Conservation (phyloP, 2,329 filamentous ascomycete species). For the Scedosporium apiospermum region DNA sequence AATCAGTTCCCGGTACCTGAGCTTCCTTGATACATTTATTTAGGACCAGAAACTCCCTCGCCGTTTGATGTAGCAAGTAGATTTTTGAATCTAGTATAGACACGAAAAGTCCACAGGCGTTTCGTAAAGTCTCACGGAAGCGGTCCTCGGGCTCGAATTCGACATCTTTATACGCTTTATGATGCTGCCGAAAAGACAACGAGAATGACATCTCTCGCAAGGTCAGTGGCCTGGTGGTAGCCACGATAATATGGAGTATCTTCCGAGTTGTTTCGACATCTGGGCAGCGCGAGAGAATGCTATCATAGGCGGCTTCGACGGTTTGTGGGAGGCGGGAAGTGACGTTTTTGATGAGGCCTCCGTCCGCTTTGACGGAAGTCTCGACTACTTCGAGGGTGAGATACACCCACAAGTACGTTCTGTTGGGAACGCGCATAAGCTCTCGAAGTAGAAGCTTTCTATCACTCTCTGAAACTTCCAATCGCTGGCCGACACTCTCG, state of each 20-base stretch:
- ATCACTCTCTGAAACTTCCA: slow-evolving; percentile 5
- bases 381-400: slow-evolving; percentile 13
- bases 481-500: slow-evolving; percentile 7
- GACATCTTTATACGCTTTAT: neutral
- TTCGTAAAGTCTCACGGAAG: slow-evolving; percentile 11
- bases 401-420: slow-evolving; percentile 18
- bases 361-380: slow-evolving; percentile 7
- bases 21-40: neutral
- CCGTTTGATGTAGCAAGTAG: slow-evolving; percentile 21
- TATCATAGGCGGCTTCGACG: slow-evolving; percentile 17
- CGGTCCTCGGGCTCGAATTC: neutral
- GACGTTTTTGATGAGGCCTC: no score
- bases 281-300: slow-evolving; percentile 13
- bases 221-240: slow-evolving; percentile 13
- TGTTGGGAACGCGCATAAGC: slow-evolving; percentile 8
- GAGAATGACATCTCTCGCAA: slow-evolving; percentile 14
- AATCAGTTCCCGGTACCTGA: neutral
- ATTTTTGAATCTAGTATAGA: slow-evolving; percentile 14
- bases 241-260: slow-evolving; percentile 15
- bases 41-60: slow-evolving; percentile 18
- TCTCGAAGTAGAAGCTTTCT: neutral
- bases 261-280: slow-evolving; percentile 9
- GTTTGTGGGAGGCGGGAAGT: slow-evolving; percentile 10
- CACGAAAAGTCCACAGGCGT: slow-evolving; percentile 23
- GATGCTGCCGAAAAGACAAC: slow-evolving; percentile 1